Evolutionary conservation across 2,329 filamentous ascomycete genomes (phyloP).

Genomic region (Cladobotryum protrusum): DNA sequence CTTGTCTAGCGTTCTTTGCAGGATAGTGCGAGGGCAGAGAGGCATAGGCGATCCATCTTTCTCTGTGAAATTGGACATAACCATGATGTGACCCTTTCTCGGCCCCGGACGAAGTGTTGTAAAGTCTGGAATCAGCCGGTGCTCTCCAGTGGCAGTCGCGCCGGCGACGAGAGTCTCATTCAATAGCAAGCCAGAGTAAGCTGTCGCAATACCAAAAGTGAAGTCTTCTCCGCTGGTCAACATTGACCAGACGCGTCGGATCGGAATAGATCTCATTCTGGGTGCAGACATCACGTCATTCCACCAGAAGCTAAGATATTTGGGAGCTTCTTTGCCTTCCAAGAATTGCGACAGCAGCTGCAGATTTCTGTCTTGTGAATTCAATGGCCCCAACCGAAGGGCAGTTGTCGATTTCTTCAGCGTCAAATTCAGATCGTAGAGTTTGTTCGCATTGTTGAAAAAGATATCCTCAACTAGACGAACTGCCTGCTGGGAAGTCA

Average conservation of each 20-base stretch:
- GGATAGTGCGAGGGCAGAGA: slow-evolving; percentile 60
- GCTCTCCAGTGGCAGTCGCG: slow-evolving; percentile 55
- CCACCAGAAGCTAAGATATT: slow-evolving; percentile 71
- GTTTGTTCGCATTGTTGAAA: slow-evolving; percentile 69
- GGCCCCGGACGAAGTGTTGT: slow-evolving; percentile 54
- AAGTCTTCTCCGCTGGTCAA: slow-evolving; percentile 38
- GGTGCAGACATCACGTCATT: slow-evolving; percentile 68
- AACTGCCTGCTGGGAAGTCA: slow-evolving; percentile 56
- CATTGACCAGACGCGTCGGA: slow-evolving; percentile 46
- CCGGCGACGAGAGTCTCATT: slow-evolving; percentile 53
- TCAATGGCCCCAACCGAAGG: neutral
- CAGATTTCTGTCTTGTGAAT: neutral
- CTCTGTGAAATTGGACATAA: slow-evolving; percentile 61
- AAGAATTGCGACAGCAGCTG: slow-evolving; percentile 31
- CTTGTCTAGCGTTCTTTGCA: slow-evolving; percentile 48
- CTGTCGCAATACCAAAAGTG: slow-evolving; percentile 56
- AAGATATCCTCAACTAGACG: slow-evolving; percentile 60
- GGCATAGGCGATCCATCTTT: slow-evolving; percentile 42
- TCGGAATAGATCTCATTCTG: slow-evolving; percentile 61
- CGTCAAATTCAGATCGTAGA: slow-evolving; percentile 58
- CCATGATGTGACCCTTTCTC: slow-evolving; percentile 54
- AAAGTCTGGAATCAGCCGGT: slow-evolving; percentile 61
- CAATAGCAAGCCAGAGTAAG: slow-evolving; percentile 60
- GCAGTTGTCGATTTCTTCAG: slow-evolving; percentile 21
- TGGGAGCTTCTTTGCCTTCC: slow-evolving; percentile 42